Percentiles rank a stretch among this genome's conserved stretches.
These are phyloP conservation scores for Fragaria ananassa DNA, from an alignment of 306 rosid genomes.

Conservation along the genomic window DNA sequence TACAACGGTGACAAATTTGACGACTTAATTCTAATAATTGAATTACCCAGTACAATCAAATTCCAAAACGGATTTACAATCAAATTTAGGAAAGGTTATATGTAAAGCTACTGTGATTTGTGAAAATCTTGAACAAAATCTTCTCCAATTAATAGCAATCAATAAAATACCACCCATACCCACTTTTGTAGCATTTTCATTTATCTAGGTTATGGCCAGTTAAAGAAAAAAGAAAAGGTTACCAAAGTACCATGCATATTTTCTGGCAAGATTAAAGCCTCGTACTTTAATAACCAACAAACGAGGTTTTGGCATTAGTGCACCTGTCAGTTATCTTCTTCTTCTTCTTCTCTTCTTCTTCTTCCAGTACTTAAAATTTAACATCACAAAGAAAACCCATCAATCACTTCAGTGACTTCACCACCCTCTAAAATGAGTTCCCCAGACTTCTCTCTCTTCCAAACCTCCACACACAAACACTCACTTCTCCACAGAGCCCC, in stretches of 20 bases:
- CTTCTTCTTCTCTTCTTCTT: not conserved
- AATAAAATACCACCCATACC: not conserved
- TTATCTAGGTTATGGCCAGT: not conserved
- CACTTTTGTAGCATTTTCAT: not conserved
- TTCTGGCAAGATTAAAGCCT: not conserved
- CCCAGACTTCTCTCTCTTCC: not conserved
- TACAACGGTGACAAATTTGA: not conserved
- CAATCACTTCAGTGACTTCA: not conserved
- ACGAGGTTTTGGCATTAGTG: not conserved
- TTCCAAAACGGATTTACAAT: not conserved
- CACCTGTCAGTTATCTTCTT: not conserved
- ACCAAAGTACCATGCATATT: not conserved
- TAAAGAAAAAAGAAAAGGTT: not conserved
- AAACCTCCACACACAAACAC: not conserved
- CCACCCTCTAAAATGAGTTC: not conserved
- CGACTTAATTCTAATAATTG: not conserved
- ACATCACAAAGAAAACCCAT: not conserved
- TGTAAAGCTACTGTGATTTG: not conserved
- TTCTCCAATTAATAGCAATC: not conserved
- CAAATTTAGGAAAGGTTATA: not conserved
- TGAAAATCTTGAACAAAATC: not conserved
- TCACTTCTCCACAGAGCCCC: constrained; percentile 16
- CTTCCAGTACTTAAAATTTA: not conserved
- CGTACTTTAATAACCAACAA: constrained; percentile 2
- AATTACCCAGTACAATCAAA: not conserved